Evolutionary conservation across 352 stramenopile genomes (phyloP).

Genomic region (Pythium scleroteichum): DNA sequence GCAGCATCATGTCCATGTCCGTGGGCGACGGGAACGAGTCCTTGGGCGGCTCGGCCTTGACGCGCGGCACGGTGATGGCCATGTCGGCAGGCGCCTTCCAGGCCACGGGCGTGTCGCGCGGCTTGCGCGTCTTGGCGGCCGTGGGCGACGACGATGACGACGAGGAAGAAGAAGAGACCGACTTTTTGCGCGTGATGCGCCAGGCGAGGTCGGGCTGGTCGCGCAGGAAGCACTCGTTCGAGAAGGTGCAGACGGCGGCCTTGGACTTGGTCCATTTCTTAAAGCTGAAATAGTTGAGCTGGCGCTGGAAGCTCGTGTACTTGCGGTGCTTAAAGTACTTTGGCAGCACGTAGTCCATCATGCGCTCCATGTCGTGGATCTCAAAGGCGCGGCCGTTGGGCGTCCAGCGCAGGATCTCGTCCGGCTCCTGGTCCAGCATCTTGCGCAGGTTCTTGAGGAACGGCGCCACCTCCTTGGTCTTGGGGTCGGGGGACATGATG

Average conservation of each 20-base stretch:
- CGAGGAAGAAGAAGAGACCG: conserved; percentile 19
- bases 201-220: conserved; percentile 55
- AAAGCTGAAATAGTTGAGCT: conserved; percentile 86
- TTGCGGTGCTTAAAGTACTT: conserved; percentile 88
- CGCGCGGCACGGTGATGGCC: conserved; percentile 30
- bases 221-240: conserved; percentile 65
- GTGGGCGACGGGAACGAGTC: conserved; percentile 36
- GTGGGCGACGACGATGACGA: conserved; percentile 24
- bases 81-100: conserved; percentile 7
- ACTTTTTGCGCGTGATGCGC: conserved; percentile 75
- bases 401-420: conserved; percentile 50
- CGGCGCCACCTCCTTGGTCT: conserved; percentile 40
- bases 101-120: conserved; percentile 11
- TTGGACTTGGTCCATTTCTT: conserved; percentile 82
- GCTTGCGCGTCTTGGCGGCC: conserved; percentile 4
- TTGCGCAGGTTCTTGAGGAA: conserved; percentile 57
- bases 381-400: conserved; percentile 71
- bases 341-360: conserved; percentile 69
- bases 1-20: conserved; percentile 46
- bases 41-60: conserved; percentile 26
- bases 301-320: conserved; percentile 86
- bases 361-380: conserved; percentile 73
- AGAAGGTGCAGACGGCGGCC: conserved; percentile 74
- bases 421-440: conserved; percentile 56
- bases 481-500: conserved; percentile 1